Evolutionary conservation across 345 rosid genomes (phyloP), one percentile per base, ranked within the genome.

Genomic region (Linum tenue): DNA sequence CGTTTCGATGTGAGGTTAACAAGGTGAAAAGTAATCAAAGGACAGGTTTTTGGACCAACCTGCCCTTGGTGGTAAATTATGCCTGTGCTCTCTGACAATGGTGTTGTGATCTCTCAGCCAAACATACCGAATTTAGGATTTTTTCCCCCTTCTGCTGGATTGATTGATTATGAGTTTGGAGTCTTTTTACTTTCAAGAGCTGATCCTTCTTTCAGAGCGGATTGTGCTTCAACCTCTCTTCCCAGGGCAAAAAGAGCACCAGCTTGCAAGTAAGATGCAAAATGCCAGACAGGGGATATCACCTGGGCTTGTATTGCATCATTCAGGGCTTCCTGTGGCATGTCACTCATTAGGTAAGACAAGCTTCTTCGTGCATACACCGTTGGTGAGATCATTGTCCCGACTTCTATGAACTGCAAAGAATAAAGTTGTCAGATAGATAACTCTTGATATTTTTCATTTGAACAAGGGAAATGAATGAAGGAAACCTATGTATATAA

Each of bases 281-380:
- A 15, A 57, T 57, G 60, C 60, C 60, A 57, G 17, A 57, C 60
- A 11, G 60, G 60, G 4, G 60, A 57, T 57, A 57, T 57, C 17
- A 36, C 60, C 17, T 57, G 60, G 17, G 60, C 60, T 57, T 57
- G 60, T 7, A 57, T 22, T 17, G 60, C 60, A 57, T 57, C 60
- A 8, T 36, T 36, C 11, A 57, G 31, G 60, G 60, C 60, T 57
- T 57, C 60, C 60, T 57, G 60, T 6, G 60, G 60, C 60, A 57
- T 57, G 60, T 57, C 60, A 16, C 37, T 57, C 60, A 57, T 57
- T 5, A 57, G 60, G 60, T 57, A 57, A 16, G 60, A 57, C 60
- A 57, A 16, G 37, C 60, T 57, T 22, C 60, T 22, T 31, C 60
- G 60, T 57, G 60, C 60, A 17, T 36, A 57, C 37, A 57, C 37